A percentile compares a stretch with the other conserved stretches of the same genome.
phyloP scores from a whole-genome alignment of 257 asterid species.

The Plantago major region DNA sequence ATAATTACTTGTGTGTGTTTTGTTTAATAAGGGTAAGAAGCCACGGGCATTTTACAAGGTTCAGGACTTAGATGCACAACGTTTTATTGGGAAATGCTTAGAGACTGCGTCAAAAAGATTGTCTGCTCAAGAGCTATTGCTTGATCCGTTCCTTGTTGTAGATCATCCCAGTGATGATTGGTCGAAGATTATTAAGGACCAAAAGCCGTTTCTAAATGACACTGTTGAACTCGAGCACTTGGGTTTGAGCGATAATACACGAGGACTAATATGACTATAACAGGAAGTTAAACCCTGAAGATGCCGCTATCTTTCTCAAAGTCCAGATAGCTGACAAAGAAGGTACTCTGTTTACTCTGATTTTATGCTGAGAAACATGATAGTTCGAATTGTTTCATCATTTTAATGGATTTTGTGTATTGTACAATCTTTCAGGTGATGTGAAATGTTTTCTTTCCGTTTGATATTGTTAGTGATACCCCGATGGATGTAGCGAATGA shows the following conservation, averaged over 20 bases:
- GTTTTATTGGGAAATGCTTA: conserved; percentile 80
- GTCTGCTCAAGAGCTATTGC: conserved; percentile 74
- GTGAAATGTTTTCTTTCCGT: conserved; percentile 83
- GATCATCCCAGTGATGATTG: conserved; percentile 34
- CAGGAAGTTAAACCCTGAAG: conserved; percentile 73
- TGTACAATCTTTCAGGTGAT: conserved; percentile 40
- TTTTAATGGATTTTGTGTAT: not conserved
- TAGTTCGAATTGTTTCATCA: not conserved
- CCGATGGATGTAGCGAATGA: conserved; percentile 85
- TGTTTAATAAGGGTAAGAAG: conserved; percentile 59
- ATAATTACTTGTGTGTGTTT: not conserved
- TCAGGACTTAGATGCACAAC: conserved; percentile 82
- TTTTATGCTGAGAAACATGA: too few species aligned
- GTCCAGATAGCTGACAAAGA: conserved; percentile 78
- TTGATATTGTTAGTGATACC: conserved; percentile 65
- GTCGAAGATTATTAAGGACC: conserved; percentile 27
- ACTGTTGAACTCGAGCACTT: conserved; percentile 53
- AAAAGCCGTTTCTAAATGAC: conserved; percentile 65
- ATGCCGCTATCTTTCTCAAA: conserved; percentile 74
- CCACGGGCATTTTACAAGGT: conserved; percentile 97
- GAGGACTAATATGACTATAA: conserved; percentile 89
- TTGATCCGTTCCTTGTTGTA: conserved; percentile 63
- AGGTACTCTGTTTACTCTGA: conserved; percentile 31
- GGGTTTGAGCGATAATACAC: conserved; percentile 42
- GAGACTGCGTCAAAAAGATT: conserved; percentile 68